A percentile compares a stretch with the other conserved stretches of the same genome.
Evolutionary conservation across 2,329 filamentous ascomycete species (phyloP).

Genomic region (Epicoccum nigrum): DNA sequence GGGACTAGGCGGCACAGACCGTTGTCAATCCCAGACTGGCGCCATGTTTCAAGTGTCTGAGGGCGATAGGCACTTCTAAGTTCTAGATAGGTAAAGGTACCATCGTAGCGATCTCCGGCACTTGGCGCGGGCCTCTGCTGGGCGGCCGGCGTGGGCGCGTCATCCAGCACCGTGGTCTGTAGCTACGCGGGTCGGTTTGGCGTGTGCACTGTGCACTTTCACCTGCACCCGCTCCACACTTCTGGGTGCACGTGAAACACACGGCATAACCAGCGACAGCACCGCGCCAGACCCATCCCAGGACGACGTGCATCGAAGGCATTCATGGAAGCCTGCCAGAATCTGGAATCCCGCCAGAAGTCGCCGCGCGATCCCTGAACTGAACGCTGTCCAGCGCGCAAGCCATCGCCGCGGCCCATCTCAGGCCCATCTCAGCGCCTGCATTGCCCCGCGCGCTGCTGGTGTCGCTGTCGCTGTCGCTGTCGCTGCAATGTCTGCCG

Average conservation of each 20-base stretch:
- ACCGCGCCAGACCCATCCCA: constrained; percentile 1
- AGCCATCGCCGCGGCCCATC: constrained; percentile 14
- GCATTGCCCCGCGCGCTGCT: no score
- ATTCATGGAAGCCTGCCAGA: constrained; percentile 1
- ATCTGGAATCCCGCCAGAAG: constrained; percentile 37
- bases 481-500: constrained; percentile 18
- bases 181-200: background rate
- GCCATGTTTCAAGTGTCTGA: constrained; percentile 34
- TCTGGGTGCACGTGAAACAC: constrained; percentile 31
- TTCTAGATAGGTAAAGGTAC: no score
- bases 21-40: constrained; percentile 30
- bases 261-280: constrained; percentile 5
- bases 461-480: no score
- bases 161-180: background rate
- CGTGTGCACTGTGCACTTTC: background rate
- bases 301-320: background rate
- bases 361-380: constrained; percentile 27
- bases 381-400: constrained; percentile 22
- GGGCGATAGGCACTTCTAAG: background rate
- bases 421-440: no score
- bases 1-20: constrained; percentile 21
- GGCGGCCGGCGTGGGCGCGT: background rate
- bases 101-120: background rate
- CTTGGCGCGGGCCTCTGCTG: constrained; percentile 1
- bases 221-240: constrained; percentile 4